phyloP scores from a whole-genome alignment of 2,329 filamentous ascomycete genomes.

The Hypoxylon sp. region DNA sequence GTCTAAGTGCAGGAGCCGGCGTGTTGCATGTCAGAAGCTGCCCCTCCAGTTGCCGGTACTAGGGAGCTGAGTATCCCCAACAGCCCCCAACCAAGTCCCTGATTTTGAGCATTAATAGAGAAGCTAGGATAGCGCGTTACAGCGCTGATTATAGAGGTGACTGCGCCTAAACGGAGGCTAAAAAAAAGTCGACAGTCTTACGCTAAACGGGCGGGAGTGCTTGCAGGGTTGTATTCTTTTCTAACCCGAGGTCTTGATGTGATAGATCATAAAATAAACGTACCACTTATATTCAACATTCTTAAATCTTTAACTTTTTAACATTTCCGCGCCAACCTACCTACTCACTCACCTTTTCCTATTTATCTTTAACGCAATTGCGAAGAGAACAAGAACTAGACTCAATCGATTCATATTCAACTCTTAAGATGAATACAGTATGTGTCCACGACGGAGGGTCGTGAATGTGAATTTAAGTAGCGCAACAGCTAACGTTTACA shows the following conservation, averaged over 20 bases:
- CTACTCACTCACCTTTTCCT: background rate
- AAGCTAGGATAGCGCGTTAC: conserved; percentile 17
- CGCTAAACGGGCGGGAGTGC: conserved; percentile 40
- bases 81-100: conserved; percentile 10
- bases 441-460: conserved; percentile 15
- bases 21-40: conserved; percentile 14
- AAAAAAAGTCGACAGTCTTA: conserved; percentile 5
- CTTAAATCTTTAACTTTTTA: conserved; percentile 29
- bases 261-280: conserved; percentile 41
- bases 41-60: conserved; percentile 32
- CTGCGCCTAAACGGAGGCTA: conserved; percentile 23
- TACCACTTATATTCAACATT: conserved; percentile 28
- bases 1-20: conserved; percentile 18
- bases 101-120: background rate
- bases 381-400: background rate
- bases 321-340: conserved; percentile 23
- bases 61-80: conserved; percentile 24
- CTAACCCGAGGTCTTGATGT: conserved; percentile 21
- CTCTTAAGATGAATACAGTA: conserved; percentile 44
- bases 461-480: background rate
- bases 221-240: conserved; percentile 39
- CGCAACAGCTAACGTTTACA: conserved; percentile 43
- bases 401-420: conserved; percentile 4
- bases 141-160: conserved; percentile 16
- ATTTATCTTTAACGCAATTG: conserved; percentile 11